A percentile compares a stretch with the other conserved stretches of the same genome.
These are phyloP conservation scores for Candida parachauliodes DNA, from an alignment of 805 yeast genomes.

Conservation along the genomic window DNA sequence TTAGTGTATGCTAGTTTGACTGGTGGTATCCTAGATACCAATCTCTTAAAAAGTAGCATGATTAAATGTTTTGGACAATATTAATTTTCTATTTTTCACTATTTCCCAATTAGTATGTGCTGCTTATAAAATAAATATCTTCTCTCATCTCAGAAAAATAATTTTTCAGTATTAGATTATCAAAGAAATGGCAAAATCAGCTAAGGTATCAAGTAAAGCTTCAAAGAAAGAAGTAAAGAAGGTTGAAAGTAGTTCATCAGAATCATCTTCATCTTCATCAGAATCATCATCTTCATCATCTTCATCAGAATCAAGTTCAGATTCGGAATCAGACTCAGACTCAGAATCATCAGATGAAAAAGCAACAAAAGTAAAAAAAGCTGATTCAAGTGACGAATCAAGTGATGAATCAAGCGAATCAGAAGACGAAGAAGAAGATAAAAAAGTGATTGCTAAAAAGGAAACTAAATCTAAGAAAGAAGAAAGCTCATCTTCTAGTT, in stretches of 20 bases:
- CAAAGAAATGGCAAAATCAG: constrained; percentile 38
- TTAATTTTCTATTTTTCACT: neutral
- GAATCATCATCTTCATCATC: neutral
- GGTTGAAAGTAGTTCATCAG: constrained; percentile 18
- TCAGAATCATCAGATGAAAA: constrained; percentile 5
- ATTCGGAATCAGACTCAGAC: constrained; percentile 18
- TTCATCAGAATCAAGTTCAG: constrained; percentile 7
- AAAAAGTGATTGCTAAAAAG: constrained; percentile 23
- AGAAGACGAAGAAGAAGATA: constrained; percentile 5
- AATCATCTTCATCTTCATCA: constrained; percentile 8
- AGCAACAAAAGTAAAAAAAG: constrained; percentile 1
- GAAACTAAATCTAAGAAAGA: constrained; percentile 19
- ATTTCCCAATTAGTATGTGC: constrained; percentile 2
- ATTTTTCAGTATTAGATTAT: neutral
- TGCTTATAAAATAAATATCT: neutral
- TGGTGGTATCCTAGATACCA: constrained; percentile 17
- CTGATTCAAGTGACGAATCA: constrained; percentile 13
- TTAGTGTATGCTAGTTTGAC: constrained; percentile 17
- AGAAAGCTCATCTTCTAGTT: constrained; percentile 16
- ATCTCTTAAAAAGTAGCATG: constrained; percentile 18
- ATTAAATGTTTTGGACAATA: neutral
- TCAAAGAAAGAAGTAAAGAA: constrained; percentile 17
- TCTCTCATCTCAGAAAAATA: constrained; percentile 11
- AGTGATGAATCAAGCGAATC: constrained; percentile 1
- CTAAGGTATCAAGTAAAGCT: constrained; percentile 16